These are phyloP conservation scores for Panus rudis DNA, from an alignment of 768 basidiomycete genomes.

Conservation along the genomic window DNA sequence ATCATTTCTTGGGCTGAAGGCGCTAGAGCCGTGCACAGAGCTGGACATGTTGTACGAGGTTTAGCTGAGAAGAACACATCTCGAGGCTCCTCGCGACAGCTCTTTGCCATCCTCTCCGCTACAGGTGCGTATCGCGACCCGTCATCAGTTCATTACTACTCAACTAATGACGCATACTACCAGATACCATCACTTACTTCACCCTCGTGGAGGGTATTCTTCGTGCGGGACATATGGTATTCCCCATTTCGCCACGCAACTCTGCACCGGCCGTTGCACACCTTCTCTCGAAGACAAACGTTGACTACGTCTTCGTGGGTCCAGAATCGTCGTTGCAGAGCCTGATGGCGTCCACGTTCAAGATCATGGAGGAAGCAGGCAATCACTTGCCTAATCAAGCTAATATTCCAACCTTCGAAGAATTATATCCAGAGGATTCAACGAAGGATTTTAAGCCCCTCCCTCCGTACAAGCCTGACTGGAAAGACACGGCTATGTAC, in stretches of 20 bases:
- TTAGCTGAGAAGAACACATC: background rate
- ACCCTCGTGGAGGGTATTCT: background rate
- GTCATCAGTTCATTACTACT: too few species aligned
- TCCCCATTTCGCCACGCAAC: slow-evolving; percentile 19
- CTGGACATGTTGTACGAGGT: slow-evolving; percentile 3
- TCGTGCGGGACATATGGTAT: slow-evolving; percentile 3
- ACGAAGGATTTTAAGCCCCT: background rate
- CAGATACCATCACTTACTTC: slow-evolving; percentile 5
- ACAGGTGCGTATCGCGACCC: too few species aligned
- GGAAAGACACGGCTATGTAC: slow-evolving; percentile 4
- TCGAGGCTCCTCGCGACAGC: too few species aligned
- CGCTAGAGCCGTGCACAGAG: slow-evolving; percentile 21
- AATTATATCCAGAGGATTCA: background rate
- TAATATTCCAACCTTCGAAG: slow-evolving; percentile 14
- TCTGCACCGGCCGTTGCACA: slow-evolving; percentile 21
- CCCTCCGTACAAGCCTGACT: background rate
- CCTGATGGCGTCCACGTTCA: slow-evolving; percentile 14
- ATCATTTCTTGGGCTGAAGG: slow-evolving; percentile 22
- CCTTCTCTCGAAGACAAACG: slow-evolving; percentile 16
- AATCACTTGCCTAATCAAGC: slow-evolving; percentile 2
- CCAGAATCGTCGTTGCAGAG: slow-evolving; percentile 17
- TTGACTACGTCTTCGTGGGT: slow-evolving; percentile 21
- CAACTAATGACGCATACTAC: too few species aligned
- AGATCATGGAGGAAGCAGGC: slow-evolving; percentile 11
- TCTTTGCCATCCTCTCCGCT: background rate